Conservation (phyloP, 192 early-diverging fungal genomes). For the Dimargaris verticillata region DNA sequence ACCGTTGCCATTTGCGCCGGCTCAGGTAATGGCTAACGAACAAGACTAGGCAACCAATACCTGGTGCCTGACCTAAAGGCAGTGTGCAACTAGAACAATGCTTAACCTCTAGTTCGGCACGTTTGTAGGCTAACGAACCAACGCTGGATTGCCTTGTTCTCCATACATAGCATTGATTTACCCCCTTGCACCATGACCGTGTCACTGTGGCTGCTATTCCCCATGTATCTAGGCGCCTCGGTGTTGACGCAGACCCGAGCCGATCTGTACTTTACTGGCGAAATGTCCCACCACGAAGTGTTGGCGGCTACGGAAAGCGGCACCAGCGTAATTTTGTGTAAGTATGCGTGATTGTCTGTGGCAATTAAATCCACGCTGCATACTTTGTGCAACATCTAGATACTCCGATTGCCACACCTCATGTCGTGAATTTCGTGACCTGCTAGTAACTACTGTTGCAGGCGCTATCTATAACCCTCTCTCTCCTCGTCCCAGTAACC, state of each 20-base stretch:
- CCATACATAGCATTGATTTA: no score
- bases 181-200: no score
- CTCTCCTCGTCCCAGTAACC: background rate
- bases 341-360: constrained; percentile 9
- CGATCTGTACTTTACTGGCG: constrained; percentile 81
- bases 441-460: background rate
- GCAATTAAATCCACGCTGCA: background rate
- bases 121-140: no score
- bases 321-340: constrained; percentile 68
- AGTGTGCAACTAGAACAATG: no score
- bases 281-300: constrained; percentile 90
- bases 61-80: no score
- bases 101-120: no score
- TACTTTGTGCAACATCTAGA: background rate
- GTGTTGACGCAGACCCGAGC: constrained; percentile 39
- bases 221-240: constrained; percentile 29
- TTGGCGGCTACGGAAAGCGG: constrained; percentile 59
- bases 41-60: no score
- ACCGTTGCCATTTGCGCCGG: constrained; percentile 88
- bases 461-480: background rate
- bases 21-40: constrained; percentile 34
- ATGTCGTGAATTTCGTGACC: background rate
- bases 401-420: background rate
- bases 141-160: no score
- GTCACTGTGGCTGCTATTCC: background rate